Base-by-base conservation (phyloP, 164 flowering plant genomes). In the Warburgia ugandensis region DNA sequence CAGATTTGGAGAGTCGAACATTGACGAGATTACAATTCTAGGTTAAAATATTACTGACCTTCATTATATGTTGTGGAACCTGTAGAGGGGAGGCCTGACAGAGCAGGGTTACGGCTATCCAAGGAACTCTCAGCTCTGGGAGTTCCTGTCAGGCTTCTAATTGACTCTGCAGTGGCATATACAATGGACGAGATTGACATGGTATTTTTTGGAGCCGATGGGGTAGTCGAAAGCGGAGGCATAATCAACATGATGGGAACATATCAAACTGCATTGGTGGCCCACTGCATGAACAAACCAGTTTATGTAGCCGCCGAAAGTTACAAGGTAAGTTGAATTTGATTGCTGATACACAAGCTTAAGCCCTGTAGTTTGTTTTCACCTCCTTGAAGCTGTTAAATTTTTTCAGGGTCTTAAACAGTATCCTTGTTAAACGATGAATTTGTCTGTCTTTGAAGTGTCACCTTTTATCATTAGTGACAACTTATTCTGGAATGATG, bases 271-370 rank as follows among this genome's bases (percentile, higher is more conserved):
- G 91, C 97, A 4, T 50, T 89, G 61, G 89, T 91, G 44, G 96
- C 98, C 31, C 94, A 87, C 50, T 74, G 86, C 76, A 83, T 86
- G 97, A 79, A 73, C 68, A 92, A 86, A 61, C 97, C 97, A 10
- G 92, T 94, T 17, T 89, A 94, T 64, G 97, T 94, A 38, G 95
- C 99, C 44, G 99, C 99, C 48, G 99, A 88, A 67, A 92, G 99
- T 68, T 92, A 88, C 73, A 86, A 92, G 99, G 99, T 67, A n/a
- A n/a, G n/a, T n/a, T n/a, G n/a, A n/a, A n/a, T n/a, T n/a, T n/a
- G n/a, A n/a, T n/a, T n/a, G n/a, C n/a, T n/a, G n/a, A n/a, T n/a
- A n/a, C n/a, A n/a, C n/a, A n/a, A n/a, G n/a, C n/a, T n/a, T n/a
- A n/a, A n/a, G n/a, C n/a, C n/a, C n/a, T n/a, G n/a, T n/a, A n/a